Percentiles rank a stretch among this genome's conserved stretches.
phyloP scores from a whole-genome alignment of 305 asterid genomes.

The Solanum hybrid region DNA sequence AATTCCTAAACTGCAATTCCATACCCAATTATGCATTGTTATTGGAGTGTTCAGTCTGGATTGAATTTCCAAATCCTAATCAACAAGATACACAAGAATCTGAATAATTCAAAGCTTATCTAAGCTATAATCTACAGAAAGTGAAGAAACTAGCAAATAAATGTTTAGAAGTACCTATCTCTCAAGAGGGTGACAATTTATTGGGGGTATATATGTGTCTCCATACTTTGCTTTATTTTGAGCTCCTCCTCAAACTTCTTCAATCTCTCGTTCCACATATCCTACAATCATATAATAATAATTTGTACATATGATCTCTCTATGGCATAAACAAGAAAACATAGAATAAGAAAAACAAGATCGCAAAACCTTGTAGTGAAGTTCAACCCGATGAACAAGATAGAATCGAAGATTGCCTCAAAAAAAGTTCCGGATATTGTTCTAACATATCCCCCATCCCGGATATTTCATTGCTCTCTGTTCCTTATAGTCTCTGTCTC shows the following conservation, averaged over 20 bases:
- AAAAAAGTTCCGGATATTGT: constrained; percentile 20
- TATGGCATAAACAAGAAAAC: neutral
- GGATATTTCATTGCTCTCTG: no score
- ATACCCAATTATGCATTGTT: neutral
- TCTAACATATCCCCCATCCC: neutral
- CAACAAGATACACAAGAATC: neutral
- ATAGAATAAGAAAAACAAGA: neutral
- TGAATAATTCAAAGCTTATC: neutral
- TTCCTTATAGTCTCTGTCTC: no score
- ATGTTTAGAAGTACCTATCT: neutral
- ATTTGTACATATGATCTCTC: neutral
- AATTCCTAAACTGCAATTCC: neutral
- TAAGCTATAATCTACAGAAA: neutral
- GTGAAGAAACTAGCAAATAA: neutral
- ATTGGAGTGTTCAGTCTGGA: neutral
- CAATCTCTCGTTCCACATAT: constrained; percentile 70
- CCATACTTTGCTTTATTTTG: constrained; percentile 27
- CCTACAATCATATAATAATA: constrained; percentile 21
- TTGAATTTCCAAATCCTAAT: neutral
- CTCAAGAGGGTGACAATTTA: constrained; percentile 14
- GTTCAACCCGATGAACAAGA: constrained; percentile 41
- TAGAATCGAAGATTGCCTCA: constrained; percentile 67
- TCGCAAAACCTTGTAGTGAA: neutral
- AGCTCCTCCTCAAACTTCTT: constrained; percentile 65
- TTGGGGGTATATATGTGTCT: constrained; percentile 8